A percentile compares a stretch with the other conserved stretches of the same genome.
Conservation (phyloP, 768 basidiomycete genomes). For the Russula earlei region DNA sequence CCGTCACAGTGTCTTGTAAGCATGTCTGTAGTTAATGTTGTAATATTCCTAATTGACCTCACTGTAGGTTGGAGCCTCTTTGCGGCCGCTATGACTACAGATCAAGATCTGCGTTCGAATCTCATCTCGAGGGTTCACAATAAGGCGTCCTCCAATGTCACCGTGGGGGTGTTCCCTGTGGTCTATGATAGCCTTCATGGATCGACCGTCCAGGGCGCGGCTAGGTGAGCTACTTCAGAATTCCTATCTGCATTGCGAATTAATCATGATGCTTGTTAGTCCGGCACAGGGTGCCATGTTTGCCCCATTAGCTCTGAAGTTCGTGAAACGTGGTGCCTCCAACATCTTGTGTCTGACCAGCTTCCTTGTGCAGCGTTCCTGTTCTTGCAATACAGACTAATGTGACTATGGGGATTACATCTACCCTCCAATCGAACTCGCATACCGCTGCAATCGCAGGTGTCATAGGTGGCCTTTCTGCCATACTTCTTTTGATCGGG, state of each 20-base stretch:
- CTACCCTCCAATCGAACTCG: not conserved
- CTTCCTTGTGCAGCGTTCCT: not conserved
- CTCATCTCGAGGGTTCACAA: constrained; percentile 10
- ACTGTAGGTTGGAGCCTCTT: constrained; percentile 9
- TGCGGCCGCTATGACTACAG: constrained; percentile 2
- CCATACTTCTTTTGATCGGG: not conserved
- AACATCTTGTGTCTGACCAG: not conserved
- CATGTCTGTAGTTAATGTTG: not conserved
- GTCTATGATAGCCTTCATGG: not conserved
- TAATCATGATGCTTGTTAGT: not conserved
- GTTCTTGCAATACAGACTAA: not conserved
- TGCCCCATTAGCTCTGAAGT: constrained; percentile 22
- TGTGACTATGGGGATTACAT: no score
- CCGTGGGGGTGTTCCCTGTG: constrained; percentile 2
- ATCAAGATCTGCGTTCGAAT: not conserved
- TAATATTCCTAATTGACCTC: not conserved
- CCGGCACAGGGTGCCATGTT: constrained; percentile 22
- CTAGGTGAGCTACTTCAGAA: constrained; percentile 9
- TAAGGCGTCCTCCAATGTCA: constrained; percentile 2
- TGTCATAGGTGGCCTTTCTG: constrained; percentile 9
- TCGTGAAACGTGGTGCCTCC: not conserved
- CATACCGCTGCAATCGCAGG: constrained; percentile 15
- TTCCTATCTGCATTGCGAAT: not conserved
- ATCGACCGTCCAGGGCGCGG: not conserved
- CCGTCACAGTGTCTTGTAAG: not conserved